Conservation (phyloP, 2,329 filamentous ascomycete species). For the Colletotrichum sp. region DNA sequence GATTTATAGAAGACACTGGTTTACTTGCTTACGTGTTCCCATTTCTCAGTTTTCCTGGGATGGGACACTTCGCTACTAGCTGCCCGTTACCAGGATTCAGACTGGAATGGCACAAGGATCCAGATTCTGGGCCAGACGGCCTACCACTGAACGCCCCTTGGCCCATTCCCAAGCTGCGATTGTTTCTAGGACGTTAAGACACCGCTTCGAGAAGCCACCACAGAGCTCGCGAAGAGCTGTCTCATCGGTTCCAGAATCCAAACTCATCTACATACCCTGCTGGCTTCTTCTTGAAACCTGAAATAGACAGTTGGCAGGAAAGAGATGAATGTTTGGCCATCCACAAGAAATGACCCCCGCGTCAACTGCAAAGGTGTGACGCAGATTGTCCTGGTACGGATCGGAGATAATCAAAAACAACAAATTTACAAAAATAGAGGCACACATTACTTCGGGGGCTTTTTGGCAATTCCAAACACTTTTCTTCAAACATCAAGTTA, state of each 20-base stretch:
- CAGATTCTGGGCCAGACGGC: no score
- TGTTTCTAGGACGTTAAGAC: no score
- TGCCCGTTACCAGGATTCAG: background rate
- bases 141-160: no score
- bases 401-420: background rate
- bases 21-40: background rate
- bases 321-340: background rate
- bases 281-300: background rate
- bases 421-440: background rate
- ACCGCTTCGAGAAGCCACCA: no score
- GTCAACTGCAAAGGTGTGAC: background rate
- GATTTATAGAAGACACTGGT: background rate
- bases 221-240: no score
- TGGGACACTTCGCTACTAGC: background rate
- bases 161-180: no score
- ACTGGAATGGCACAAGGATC: no score
- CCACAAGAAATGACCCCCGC: background rate
- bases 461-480: fast-evolving
- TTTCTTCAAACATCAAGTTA: background rate
- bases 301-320: background rate
- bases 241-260: no score
- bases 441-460: background rate
- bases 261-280: background rate
- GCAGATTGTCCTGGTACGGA: background rate
- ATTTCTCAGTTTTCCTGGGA: background rate